Base-by-base conservation (phyloP, 768 basidiomycete genomes). In the Collybiopsis confluens region DNA sequence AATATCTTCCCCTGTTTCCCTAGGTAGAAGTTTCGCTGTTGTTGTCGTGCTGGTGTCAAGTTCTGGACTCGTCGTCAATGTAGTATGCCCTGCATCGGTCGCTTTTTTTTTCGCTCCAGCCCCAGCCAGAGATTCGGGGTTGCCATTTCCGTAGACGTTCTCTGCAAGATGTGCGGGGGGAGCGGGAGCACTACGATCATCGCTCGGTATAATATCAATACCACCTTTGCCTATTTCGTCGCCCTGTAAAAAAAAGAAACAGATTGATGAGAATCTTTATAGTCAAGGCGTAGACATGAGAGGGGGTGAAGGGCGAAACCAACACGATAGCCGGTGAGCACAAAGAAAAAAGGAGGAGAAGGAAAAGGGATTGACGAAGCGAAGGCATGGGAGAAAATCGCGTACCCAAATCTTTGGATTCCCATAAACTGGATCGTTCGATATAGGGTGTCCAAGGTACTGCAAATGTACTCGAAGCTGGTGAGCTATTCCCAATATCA, bases 401-500 rank as follows among this genome's bases (percentile, higher is more conserved):
- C 64, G 37, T 60, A 84, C 90, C 90, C 90, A 92, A 48, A 90
- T 90, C 37, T 77, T 79, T 30, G 74, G 72, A 55, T 89, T 88
- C 16, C 88, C 87, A 68, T 99, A 99, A 2, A 98, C 79, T 2
- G 94, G 91, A 60, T 98, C 97, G 65, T 99, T 98, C 10, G 92
- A 90, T 58, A 99, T 93, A 0, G 97, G 88, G 64, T 90, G 74
- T 1, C 96, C 97, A 54, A 99, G 81, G 68, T 80, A 98, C 69
- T 98, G 97, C 2, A 99, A 79, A 64, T 99, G 97, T 2, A 99
- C 96, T 46, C 97, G 82, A 54, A 98, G 90, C 69, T 99, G 97
- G 70, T 99, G 97, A 0, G 97, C 94, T 97, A 46, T 18, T n/a
- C n/a, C n/a, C n/a, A n/a, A n/a, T n/a, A n/a, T n/a, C n/a, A n/a